A percentile compares a stretch with the other conserved stretches of the same genome.
Conservation (phyloP, 164 flowering plant genomes). For the Nelumbo lutea region DNA sequence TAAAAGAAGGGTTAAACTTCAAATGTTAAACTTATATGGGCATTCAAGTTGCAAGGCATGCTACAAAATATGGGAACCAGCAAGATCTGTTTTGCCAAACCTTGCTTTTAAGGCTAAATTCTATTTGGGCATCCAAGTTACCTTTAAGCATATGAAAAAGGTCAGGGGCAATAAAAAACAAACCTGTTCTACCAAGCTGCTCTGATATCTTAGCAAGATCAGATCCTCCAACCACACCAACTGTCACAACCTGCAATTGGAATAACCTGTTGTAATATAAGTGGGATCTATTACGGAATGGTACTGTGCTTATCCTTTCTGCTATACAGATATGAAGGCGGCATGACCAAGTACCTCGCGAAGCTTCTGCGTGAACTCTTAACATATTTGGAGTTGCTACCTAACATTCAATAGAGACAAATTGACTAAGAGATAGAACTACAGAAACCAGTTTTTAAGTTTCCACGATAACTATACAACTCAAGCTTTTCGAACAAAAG, state of each 20-base stretch:
- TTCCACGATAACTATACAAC: not conserved
- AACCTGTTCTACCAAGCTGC: conserved; percentile 92
- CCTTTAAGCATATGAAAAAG: not conserved
- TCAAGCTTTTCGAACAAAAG: not conserved
- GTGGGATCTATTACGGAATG: not conserved
- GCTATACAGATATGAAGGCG: not conserved
- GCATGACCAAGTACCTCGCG: conserved; percentile 50
- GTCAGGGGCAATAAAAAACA: not conserved
- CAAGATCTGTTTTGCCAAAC: too few species aligned
- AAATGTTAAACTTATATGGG: too few species aligned
- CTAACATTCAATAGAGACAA: conserved; percentile 29
- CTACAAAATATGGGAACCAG: too few species aligned
- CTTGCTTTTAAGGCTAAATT: not conserved
- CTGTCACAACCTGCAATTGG: conserved; percentile 62
- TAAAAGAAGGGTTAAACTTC: too few species aligned
- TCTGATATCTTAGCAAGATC: conserved; percentile 90
- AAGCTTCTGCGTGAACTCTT: conserved; percentile 63
- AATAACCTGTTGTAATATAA: conserved; percentile 7
- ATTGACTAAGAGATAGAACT: conserved; percentile 1
- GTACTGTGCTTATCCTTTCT: not conserved
- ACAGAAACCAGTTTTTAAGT: not conserved
- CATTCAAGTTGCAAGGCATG: too few species aligned
- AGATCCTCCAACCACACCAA: conserved; percentile 98
- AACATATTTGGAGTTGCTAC: conserved; percentile 65
- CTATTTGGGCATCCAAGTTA: not conserved